Evolutionary conservation across 2,329 filamentous ascomycete species (phyloP).

Genomic region (Ilyonectria sp.): DNA sequence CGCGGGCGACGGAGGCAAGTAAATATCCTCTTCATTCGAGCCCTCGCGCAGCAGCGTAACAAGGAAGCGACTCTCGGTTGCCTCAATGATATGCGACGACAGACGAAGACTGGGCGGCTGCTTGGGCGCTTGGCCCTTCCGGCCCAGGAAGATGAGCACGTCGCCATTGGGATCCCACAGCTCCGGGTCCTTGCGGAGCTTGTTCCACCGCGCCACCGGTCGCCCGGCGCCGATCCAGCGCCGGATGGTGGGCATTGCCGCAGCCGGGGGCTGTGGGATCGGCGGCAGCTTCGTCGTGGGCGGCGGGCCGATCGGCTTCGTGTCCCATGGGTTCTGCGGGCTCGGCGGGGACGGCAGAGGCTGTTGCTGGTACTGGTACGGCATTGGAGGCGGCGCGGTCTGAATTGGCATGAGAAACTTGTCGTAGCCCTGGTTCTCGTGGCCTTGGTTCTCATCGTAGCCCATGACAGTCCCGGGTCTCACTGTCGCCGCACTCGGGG

Average conservation of each 20-base stretch:
- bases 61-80: conserved; percentile 69
- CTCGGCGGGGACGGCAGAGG: conserved; percentile 39
- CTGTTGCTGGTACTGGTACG: conserved; percentile 37
- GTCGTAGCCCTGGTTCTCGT: conserved; percentile 34
- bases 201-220: conserved; percentile 68
- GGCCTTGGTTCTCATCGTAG: conserved; percentile 30
- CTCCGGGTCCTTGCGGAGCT: conserved; percentile 72
- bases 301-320: conserved; percentile 53
- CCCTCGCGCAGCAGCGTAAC: conserved; percentile 69
- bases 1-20: conserved; percentile 59
- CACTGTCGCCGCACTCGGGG: conserved; percentile 42
- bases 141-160: conserved; percentile 70
- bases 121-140: conserved; percentile 56
- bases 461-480: conserved; percentile 31
- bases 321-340: conserved; percentile 37
- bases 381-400: conserved; percentile 26
- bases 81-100: conserved; percentile 72
- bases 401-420: conserved; percentile 29
- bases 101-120: conserved; percentile 68
- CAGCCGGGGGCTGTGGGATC: conserved; percentile 50
- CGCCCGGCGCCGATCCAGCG: conserved; percentile 68
- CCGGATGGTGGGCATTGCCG: conserved; percentile 58
- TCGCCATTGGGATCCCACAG: conserved; percentile 75
- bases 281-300: conserved; percentile 61
- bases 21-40: conserved; percentile 60